These are phyloP conservation scores for Paramecium tetraurelia DNA, from an alignment of 73 alveolate species.

Conservation along the genomic window DNA sequence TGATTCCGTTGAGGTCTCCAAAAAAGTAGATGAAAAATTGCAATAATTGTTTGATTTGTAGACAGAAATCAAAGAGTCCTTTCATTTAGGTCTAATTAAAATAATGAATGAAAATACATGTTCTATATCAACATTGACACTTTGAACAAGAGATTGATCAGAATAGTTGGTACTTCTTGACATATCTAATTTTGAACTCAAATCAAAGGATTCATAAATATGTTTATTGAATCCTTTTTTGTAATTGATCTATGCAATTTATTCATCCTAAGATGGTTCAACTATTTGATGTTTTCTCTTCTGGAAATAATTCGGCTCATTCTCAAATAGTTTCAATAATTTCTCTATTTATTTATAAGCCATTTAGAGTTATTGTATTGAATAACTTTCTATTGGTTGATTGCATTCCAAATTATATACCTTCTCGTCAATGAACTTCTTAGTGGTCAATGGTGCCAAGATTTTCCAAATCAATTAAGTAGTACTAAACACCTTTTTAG, in stretches of 20 bases:
- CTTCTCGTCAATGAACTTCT: not conserved
- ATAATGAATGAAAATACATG: not conserved
- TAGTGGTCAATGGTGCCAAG: not conserved
- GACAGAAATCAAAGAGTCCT: not conserved
- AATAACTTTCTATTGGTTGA: not conserved
- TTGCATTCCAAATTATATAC: not conserved
- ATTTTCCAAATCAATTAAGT: not conserved
- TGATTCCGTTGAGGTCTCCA: not conserved
- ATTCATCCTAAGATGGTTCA: not conserved
- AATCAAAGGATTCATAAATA: not conserved
- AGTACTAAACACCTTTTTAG: not conserved
- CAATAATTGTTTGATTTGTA: not conserved
- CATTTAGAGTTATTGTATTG: not conserved
- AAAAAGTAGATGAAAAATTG: not conserved
- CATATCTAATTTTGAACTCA: not conserved
- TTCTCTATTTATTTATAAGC: not conserved
- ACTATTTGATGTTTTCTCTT: not conserved
- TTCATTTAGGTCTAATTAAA: not conserved
- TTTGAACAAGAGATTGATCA: not conserved
- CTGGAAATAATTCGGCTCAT: not conserved
- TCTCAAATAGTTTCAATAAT: not conserved
- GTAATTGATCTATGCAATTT: not conserved
- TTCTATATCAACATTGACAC: slow-evolving; percentile 29
- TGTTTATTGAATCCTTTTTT: not conserved
- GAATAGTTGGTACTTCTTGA: not conserved